phyloP scores from a whole-genome alignment of 2,329 filamentous ascomycete genomes.

The Colletotrichum filicis region DNA sequence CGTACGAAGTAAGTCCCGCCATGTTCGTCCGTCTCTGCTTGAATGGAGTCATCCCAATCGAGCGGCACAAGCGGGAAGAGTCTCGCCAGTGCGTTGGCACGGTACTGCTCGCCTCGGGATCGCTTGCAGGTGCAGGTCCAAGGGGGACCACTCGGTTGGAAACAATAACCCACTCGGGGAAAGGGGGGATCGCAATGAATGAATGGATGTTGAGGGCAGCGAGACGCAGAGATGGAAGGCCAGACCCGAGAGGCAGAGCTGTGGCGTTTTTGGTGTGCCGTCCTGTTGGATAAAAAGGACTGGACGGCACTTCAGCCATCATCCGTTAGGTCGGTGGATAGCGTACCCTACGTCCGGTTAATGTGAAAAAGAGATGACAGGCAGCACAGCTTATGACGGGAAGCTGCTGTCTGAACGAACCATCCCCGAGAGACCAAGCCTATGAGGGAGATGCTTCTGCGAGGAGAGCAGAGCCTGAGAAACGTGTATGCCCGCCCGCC shows the following conservation, averaged over 20 bases:
- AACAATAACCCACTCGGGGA: neutral
- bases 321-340: neutral
- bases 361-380: neutral
- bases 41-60: neutral
- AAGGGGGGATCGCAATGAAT: neutral
- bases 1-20: neutral
- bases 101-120: constrained; percentile 1
- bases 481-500: too few species aligned
- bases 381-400: neutral
- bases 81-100: constrained; percentile 11
- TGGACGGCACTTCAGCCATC: neutral
- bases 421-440: neutral
- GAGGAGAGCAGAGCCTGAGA: neutral
- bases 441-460: neutral
- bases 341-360: neutral
- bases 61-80: constrained; percentile 23
- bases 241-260: neutral
- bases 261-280: constrained; percentile 1
- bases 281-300: neutral
- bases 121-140: constrained; percentile 19
- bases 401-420: neutral
- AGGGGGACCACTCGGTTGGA: constrained; percentile 8
- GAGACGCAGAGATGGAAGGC: neutral
- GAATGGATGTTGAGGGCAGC: neutral
- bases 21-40: neutral